Evolutionary conservation across 495 filamentous ascomycete genomes (phyloP), one percentile per base, ranked within the genome.

Genomic region (Pseudotulostoma volvatum): DNA sequence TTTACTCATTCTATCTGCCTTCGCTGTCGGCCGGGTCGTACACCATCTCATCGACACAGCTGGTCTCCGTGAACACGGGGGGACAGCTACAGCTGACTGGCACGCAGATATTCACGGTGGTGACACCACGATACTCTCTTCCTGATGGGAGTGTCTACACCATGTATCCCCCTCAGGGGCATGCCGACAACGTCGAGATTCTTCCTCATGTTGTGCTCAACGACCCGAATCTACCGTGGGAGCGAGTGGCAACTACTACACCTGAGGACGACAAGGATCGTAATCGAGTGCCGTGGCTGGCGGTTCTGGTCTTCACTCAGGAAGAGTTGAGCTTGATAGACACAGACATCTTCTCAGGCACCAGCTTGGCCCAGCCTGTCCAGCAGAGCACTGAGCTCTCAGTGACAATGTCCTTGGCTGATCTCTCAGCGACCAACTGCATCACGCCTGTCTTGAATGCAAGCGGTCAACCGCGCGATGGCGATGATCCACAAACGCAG

Each of bases 221-320:
- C n/a, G 64, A 71, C 39, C 55, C 62, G 0, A 54, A 63, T 30
- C 33, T 69, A 1, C 70, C 69, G 0, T 71, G 69, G 70, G 60
- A 68, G 36, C 45, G 53, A 28, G n/a, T 39, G 2, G 31, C 9
- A 2, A 30, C 30, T 20, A 16, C 4, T 7, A 42, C 19, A 23
- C 9, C 18, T 8, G 34, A 43, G n/a, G 33, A 43, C 4, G 28
- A 44, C 2, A 33, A 51, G 34, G 19, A 32, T 17, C 45, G 46
- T 3, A 56, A 63, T 40, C 8, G 18, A 0, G 44, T 60, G 2
- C 59, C 56, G 0, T 63, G 55, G 63, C 32, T 68, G 8, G 60
- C 55, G 3, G 34, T 68, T 0, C 7, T 69, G 1, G 32, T 48
- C 3, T 67, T 67, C 31, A 41, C 46, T 5, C 41, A 30, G 18